A percentile compares a stretch with the other conserved stretches of the same genome.
phyloP scores from a whole-genome alignment of 2,329 filamentous ascomycete genomes.

The Xylariaceae sp. region DNA sequence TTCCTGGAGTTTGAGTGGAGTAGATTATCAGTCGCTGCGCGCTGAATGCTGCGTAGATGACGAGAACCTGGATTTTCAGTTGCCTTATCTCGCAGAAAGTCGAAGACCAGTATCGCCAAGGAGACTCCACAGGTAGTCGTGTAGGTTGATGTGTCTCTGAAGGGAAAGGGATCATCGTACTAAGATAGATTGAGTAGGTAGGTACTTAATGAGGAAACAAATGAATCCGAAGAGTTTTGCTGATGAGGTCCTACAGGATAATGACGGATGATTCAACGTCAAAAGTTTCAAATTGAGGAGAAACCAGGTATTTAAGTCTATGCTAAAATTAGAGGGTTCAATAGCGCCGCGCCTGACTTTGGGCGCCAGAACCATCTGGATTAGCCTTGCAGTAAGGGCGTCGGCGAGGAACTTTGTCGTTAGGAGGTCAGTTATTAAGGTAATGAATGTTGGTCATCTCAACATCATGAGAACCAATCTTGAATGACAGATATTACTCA shows the following conservation, averaged over 20 bases:
- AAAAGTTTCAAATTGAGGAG: too few relatives aligned
- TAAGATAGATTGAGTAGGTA: background rate
- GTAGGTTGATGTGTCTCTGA: background rate
- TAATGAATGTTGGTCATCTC: too few relatives aligned
- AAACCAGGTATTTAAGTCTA: too few relatives aligned
- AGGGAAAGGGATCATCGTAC: background rate
- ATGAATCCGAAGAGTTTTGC: background rate
- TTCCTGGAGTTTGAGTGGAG: constrained; percentile 3
- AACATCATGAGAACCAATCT: too few relatives aligned
- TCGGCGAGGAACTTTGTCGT: too few relatives aligned
- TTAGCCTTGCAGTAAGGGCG: too few relatives aligned
- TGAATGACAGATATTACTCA: too few relatives aligned
- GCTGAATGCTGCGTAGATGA: background rate
- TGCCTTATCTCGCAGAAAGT: constrained; percentile 3
- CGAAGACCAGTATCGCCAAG: too few relatives aligned
- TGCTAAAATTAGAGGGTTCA: too few relatives aligned
- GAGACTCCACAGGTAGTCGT: constrained; percentile 1
- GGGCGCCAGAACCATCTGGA: too few relatives aligned
- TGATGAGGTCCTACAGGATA: constrained; percentile 1
- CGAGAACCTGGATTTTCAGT: background rate
- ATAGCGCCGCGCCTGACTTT: too few relatives aligned
- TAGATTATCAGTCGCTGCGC: background rate
- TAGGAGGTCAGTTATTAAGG: too few relatives aligned
- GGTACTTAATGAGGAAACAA: background rate
- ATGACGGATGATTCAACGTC: constrained; percentile 2